A percentile compares a stretch with the other conserved stretches of the same genome.
phyloP scores from a whole-genome alignment of 805 yeast species.

The Vanderwaltozyma polyspora region DNA sequence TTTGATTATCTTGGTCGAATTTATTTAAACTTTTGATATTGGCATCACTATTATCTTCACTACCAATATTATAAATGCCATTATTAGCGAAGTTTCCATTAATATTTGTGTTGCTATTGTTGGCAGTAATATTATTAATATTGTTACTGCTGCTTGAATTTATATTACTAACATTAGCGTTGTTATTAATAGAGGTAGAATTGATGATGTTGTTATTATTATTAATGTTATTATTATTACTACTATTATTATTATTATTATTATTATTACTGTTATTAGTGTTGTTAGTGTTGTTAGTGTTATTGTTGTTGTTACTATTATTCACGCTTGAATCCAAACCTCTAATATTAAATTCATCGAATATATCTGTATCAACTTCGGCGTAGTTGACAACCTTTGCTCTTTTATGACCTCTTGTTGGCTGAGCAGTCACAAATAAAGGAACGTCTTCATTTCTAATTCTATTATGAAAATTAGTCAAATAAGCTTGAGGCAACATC shows the following conservation, averaged over 20 bases:
- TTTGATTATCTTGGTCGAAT: conserved; percentile 4
- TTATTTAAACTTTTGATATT: too few relatives aligned
- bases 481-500: conserved; percentile 60
- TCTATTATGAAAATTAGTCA: conserved; percentile 64
- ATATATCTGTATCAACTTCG: conserved; percentile 61
- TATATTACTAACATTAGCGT: background rate
- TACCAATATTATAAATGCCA: conserved; percentile 4
- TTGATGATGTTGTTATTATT: background rate
- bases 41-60: background rate
- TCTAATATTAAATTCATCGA: conserved; percentile 33
- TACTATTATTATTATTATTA: background rate
- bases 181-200: background rate
- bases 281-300: background rate
- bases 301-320: background rate
- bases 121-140: background rate
- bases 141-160: background rate
- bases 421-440: conserved; percentile 58
- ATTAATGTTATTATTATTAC: background rate
- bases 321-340: conserved; percentile 1
- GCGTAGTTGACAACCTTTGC: conserved; percentile 72
- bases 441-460: conserved; percentile 66
- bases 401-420: conserved; percentile 69
- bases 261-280: background rate
- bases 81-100: background rate
- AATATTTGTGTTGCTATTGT: conserved; percentile 2